Conservation (phyloP, 495 filamentous ascomycete genomes). For the Penicillium goetzii region DNA sequence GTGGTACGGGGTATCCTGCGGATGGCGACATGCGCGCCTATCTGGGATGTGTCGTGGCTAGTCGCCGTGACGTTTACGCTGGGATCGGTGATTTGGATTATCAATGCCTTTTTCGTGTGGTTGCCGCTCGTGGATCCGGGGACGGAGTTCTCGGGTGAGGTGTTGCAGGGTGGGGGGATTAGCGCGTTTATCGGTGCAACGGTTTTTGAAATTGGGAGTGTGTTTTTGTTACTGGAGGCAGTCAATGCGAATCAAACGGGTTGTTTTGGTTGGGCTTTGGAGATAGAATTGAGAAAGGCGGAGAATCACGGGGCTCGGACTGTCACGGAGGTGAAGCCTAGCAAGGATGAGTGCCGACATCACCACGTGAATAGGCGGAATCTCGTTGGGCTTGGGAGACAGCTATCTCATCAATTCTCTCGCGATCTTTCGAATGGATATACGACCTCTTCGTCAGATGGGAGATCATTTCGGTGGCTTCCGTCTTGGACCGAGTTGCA, state of each 20-base stretch:
- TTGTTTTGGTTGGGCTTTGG: constrained; percentile 75
- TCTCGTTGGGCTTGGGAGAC: constrained; percentile 46
- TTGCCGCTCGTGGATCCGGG: constrained; percentile 59
- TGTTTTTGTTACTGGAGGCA: constrained; percentile 69
- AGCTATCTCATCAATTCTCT: background rate
- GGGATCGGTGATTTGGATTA: constrained; percentile 66
- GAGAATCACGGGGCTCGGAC: constrained; percentile 13
- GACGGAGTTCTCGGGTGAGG: constrained; percentile 60
- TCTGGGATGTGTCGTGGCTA: constrained; percentile 72
- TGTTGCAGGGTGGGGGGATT: constrained; percentile 57
- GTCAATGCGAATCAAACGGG: constrained; percentile 66
- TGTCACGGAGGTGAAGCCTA: constrained; percentile 33
- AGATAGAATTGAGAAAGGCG: constrained; percentile 47
- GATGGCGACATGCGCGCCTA: constrained; percentile 61
- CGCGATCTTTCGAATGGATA: constrained; percentile 14
- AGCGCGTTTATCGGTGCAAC: constrained; percentile 72
- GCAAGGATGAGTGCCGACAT: constrained; percentile 49
- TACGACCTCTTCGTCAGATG: constrained; percentile 21
- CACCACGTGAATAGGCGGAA: constrained; percentile 57
- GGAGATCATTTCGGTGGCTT: constrained; percentile 60
- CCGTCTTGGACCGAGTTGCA: constrained; percentile 60
- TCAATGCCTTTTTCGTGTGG: constrained; percentile 72
- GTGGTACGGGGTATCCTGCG: constrained; percentile 50
- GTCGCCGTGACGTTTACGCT: constrained; percentile 67
- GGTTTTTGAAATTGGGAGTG: constrained; percentile 67